phyloP scores from a whole-genome alignment of 2,329 filamentous ascomycete genomes.

The Ploettnerulaceae sp. region DNA sequence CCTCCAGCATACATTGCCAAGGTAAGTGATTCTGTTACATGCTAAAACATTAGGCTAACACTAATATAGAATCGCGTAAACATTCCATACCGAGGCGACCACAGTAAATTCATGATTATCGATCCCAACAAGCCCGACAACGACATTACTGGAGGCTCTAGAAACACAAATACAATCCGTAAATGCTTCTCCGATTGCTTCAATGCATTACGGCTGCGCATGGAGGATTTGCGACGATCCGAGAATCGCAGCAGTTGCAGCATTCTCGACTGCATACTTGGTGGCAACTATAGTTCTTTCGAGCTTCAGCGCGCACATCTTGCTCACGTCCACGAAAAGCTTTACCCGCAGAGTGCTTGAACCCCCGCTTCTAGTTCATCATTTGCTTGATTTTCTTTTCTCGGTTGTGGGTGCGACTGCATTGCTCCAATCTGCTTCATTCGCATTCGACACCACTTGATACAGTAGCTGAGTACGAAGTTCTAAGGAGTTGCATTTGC shows the following conservation, averaged over 20 bases:
- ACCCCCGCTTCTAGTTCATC: not conserved
- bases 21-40: constrained; percentile 43
- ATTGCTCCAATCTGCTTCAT: not conserved
- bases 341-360: constrained; percentile 20
- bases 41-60: not conserved
- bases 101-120: no score
- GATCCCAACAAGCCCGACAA: constrained; percentile 84
- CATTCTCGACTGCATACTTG: constrained; percentile 67
- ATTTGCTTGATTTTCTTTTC: not conserved
- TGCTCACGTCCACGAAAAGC: constrained; percentile 29
- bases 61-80: constrained; percentile 7
- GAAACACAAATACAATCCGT: constrained; percentile 62
- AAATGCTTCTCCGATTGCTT: constrained; percentile 65
- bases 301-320: constrained; percentile 57
- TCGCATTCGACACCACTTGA: not conserved
- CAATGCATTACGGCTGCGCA: constrained; percentile 49
- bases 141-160: constrained; percentile 85
- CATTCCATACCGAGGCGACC: constrained; percentile 43
- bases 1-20: constrained; percentile 74
- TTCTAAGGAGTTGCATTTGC: constrained; percentile 12
- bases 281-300: constrained; percentile 75
- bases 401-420: not conserved
- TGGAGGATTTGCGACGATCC: constrained; percentile 45
- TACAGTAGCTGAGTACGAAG: constrained; percentile 11
- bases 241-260: constrained; percentile 29